Conservation (phyloP, 768 basidiomycete species). For the Kwoniella dendrophila region DNA sequence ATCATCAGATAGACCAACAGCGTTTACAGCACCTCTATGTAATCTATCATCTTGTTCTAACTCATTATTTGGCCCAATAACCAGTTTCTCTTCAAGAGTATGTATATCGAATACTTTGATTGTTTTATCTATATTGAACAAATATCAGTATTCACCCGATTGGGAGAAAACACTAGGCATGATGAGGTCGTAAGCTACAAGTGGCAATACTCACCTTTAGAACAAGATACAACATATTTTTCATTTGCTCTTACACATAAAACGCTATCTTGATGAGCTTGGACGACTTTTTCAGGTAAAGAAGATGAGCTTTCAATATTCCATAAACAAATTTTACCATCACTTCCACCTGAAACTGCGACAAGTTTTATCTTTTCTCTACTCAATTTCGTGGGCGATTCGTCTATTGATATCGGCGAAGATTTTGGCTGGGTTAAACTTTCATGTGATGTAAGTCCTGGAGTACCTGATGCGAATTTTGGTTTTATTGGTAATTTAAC, state of each 20-base stretch:
- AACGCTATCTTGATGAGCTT: conserved; percentile 47
- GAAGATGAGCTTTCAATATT: conserved; percentile 39
- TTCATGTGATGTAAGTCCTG: too few relatives aligned
- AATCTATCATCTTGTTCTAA: conserved; percentile 18
- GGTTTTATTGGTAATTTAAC: conserved; percentile 13
- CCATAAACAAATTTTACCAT: conserved; percentile 52
- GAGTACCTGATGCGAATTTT: not conserved
- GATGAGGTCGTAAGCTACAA: too few relatives aligned
- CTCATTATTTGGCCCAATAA: conserved; percentile 24
- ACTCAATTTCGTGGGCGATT: not conserved
- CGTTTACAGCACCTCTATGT: conserved; percentile 47
- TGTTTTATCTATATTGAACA: conserved; percentile 41
- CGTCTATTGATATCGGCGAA: not conserved
- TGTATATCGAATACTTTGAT: conserved; percentile 49
- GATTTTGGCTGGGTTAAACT: too few relatives aligned
- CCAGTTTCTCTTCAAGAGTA: conserved; percentile 40
- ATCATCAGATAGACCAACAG: conserved; percentile 44
- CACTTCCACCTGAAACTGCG: conserved; percentile 51
- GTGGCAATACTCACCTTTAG: conserved; percentile 42
- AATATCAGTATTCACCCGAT: too few relatives aligned
- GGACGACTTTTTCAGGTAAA: conserved; percentile 33
- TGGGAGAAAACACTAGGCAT: too few relatives aligned
- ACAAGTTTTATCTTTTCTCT: conserved; percentile 10
- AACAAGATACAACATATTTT: conserved; percentile 49
- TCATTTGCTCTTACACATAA: conserved; percentile 50